A percentile compares a stretch with the other conserved stretches of the same genome.
These are phyloP conservation scores for Lachnellula occidentalis DNA, from an alignment of 2,329 filamentous ascomycete genomes.

Conservation along the genomic window DNA sequence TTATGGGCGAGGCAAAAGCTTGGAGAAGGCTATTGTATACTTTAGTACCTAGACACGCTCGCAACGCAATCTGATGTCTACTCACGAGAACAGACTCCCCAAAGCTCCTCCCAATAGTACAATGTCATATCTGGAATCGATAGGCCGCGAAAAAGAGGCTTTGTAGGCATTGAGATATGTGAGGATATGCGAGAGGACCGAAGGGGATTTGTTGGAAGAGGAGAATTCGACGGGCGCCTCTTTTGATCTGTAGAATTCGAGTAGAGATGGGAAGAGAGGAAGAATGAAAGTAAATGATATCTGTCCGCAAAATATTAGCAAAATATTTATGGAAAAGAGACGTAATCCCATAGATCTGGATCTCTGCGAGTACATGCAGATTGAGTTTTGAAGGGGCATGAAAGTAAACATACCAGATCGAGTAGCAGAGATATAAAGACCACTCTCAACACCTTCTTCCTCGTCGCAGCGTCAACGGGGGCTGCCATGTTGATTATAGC, in stretches of 20 bases:
- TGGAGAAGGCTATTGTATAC: constrained; percentile 58
- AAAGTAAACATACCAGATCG: constrained; percentile 63
- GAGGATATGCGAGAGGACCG: constrained; percentile 74
- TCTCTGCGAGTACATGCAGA: background rate
- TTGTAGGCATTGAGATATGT: constrained; percentile 90
- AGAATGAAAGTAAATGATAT: constrained; percentile 99
- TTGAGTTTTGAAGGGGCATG: background rate
- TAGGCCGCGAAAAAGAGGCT: constrained; percentile 82
- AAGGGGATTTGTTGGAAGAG: constrained; percentile 43
- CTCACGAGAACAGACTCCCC: constrained; percentile 78
- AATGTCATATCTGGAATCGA: constrained; percentile 95
- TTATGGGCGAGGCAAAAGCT: constrained; percentile 85
- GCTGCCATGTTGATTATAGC: constrained; percentile 23
- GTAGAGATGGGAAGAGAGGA: constrained; percentile 87
- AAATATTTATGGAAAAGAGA: background rate
- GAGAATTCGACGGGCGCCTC: constrained; percentile 52
- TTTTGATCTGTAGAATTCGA: constrained; percentile 90
- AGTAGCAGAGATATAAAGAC: constrained; percentile 85
- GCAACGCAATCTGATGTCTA: background rate
- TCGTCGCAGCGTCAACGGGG: constrained; percentile 47
- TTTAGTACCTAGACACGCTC: background rate
- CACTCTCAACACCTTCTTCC: constrained; percentile 80
- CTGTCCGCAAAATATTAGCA: constrained; percentile 40
- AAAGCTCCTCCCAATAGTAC: constrained; percentile 90
- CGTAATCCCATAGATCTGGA: background rate